Evolutionary conservation across 2,329 filamentous ascomycete species (phyloP), one percentile per base, ranked within the genome.

Genomic region (Lasiodiplodia sp.): DNA sequence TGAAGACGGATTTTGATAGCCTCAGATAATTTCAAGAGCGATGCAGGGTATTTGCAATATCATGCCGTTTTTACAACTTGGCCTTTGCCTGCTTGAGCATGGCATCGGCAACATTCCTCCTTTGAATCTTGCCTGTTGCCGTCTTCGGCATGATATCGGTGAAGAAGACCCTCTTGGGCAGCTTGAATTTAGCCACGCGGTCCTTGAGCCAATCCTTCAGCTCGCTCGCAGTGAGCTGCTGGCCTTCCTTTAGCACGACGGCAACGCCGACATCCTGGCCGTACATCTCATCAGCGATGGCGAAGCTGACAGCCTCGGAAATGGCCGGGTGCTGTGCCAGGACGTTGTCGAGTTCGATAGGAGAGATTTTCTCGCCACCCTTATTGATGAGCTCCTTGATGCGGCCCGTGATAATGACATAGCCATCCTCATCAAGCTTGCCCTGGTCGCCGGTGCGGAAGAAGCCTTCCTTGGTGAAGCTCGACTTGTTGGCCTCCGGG

Each of bases 351-450:
- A 96, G 85, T 81, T 96, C 93, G 67, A 96, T 94, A 1, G 93
- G 93, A 72, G 89, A 92, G 77, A 96, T 96, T 83, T 96, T 96
- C 83, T 96, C 93, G 69, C 93, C 93, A 67, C 91, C 92, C 81
- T 95, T 94, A 82, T 94, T 94, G 84, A 97, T 96, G 65, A 97
- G 85, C 81, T 97, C 93, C 85, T 97, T 97, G 82, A 96, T 96
- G 66, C 93, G 86, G n/a, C 93, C 93, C 0, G 93, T 96, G 80
- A 97, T 95, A 75, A 92, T 86, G 12, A 97, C 83, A 77, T 96
- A 96, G 69, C 92, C 92, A 73, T 96, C 92, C 69, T 88, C 82
- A 75, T 96, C 93, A 77, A 88, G 86, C 81, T 91, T 92, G 62
- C 93, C 93, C 79, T 96, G 92, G 76, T 97, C 93, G 6, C 93